Evolutionary conservation across 2,329 filamentous ascomycete species (phyloP), one percentile per base, ranked within the genome.

Genomic region (Paraconiothyrium sp.): DNA sequence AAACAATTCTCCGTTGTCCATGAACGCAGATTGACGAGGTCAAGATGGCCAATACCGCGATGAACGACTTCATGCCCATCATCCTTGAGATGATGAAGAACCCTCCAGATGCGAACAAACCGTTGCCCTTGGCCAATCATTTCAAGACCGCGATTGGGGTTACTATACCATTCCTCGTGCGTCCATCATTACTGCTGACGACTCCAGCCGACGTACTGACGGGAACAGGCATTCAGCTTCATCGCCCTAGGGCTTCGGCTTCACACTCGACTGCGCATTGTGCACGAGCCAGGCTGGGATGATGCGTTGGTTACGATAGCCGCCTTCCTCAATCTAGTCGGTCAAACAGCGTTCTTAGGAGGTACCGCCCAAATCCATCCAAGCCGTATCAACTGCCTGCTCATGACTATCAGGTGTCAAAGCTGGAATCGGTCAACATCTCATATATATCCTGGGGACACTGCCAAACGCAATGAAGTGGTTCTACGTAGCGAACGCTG

Each of bases 271-370:
- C 51, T 75, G 16, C 60, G 59, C 20, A 55, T 74, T 5, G 61
- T 74, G n/a, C 68, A 68, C 34, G 67, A 76, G 22, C 70, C 71
- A 10, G 71, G 76, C 22, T 72, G 72, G 67, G 75, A 78, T 56
- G 76, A 78, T 50, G 50, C 72, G 14, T 68, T 75, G 7, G 73
- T 78, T 24, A 58, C 75, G 9, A 35, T 76, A 20, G 74, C 14
- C 37, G 37, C 16, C 13, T 6, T 39, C 10, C 5, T 14, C 13
- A 39, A 39, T 16, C 10, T 39, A 1, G 37, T 39, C 37, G 37
- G 37, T 16, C 37, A 39, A 11, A 39, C 37, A 16, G 16, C 37
- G 37, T 39, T 39, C 16, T 16, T 39, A 39, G 37, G 37, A 39
- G 37, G 37, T 39, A 16, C 16, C 13, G 13, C 16, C 11, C 16